Conservation (phyloP, 768 basidiomycete species). For the Amanita jacksonii region DNA sequence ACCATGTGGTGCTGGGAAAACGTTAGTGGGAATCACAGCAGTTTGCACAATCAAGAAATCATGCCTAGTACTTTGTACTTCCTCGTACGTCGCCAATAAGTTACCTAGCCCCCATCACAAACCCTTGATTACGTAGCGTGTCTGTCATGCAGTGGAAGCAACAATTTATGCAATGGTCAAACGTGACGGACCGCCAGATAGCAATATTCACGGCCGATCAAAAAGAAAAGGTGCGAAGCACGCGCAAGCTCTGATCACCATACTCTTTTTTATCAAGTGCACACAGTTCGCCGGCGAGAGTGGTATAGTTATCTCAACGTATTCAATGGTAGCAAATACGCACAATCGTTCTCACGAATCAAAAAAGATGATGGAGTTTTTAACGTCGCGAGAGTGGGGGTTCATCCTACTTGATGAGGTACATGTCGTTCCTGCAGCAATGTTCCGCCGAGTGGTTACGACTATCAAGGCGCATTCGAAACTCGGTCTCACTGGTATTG, state of each 20-base stretch:
- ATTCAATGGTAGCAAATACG: conserved; percentile 99
- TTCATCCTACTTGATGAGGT: conserved; percentile 97
- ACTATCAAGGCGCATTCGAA: conserved; percentile 99
- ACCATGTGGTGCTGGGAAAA: conserved; percentile 98
- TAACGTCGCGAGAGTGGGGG: conserved; percentile 98
- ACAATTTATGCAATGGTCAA: conserved; percentile 98
- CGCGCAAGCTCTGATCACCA: conserved; percentile 2
- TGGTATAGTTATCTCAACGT: conserved; percentile 97
- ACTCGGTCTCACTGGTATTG: conserved; percentile 86
- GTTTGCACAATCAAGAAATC: conserved; percentile 99
- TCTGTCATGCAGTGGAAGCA: conserved; percentile 99
- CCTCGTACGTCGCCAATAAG: conserved; percentile 76
- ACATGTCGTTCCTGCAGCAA: conserved; percentile 96
- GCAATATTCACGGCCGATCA: conserved; percentile 97
- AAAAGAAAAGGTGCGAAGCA: conserved; percentile 78
- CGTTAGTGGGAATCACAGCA: conserved; percentile 97
- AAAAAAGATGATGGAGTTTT: conserved; percentile 99
- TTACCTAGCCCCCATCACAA: no score
- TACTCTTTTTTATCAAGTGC: conserved; percentile 7
- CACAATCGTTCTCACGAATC: conserved; percentile 98
- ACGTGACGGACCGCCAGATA: conserved; percentile 92
- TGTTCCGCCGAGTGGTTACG: conserved; percentile 96
- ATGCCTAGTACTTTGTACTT: conserved; percentile 93
- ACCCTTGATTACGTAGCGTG: no score
- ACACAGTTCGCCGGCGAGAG: conserved; percentile 89